Evolutionary conservation across 257 asterid genomes (phyloP).

Genomic region (Scutellaria galericulata): DNA sequence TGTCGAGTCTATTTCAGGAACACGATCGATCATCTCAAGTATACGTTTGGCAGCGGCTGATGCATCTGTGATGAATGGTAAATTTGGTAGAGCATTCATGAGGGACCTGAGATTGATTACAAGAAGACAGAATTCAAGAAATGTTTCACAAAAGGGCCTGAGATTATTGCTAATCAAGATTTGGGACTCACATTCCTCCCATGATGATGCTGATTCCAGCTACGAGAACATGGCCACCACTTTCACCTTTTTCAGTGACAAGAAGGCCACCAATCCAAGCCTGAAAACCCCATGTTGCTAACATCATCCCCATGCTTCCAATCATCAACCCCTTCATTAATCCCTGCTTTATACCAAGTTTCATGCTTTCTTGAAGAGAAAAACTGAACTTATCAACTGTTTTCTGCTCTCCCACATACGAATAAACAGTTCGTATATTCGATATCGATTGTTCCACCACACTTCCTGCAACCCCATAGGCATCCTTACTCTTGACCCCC

Average conservation of each 20-base stretch:
- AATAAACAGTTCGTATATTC: slow-evolving; percentile 50
- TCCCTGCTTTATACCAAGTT: slow-evolving; percentile 55
- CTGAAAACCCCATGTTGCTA: slow-evolving; percentile 51
- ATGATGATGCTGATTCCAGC: slow-evolving; percentile 43
- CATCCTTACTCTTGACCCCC: slow-evolving; percentile 43
- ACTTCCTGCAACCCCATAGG: slow-evolving; percentile 49
- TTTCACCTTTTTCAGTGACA: slow-evolving; percentile 48
- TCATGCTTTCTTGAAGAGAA: slow-evolving; percentile 40
- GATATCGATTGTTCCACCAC: slow-evolving; percentile 53
- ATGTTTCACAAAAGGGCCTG: background rate
- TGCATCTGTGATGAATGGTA: slow-evolving; percentile 48
- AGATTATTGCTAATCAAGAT: background rate
- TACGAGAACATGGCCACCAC: slow-evolving; percentile 49
- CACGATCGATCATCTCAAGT: slow-evolving; percentile 46
- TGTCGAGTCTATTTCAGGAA: slow-evolving; percentile 40
- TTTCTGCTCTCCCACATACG: slow-evolving; percentile 48
- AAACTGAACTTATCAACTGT: slow-evolving; percentile 42
- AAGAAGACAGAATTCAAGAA: background rate
- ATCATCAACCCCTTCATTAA: slow-evolving; percentile 51
- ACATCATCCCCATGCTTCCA: slow-evolving; percentile 58
- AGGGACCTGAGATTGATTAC: slow-evolving; percentile 36
- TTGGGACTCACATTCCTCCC: slow-evolving; percentile 53
- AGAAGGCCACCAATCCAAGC: slow-evolving; percentile 53
- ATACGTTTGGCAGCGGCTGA: slow-evolving; percentile 44
- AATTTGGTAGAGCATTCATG: slow-evolving; percentile 47